Conservation (phyloP, 106 monocot genomes). For the Triglochin maritima region DNA sequence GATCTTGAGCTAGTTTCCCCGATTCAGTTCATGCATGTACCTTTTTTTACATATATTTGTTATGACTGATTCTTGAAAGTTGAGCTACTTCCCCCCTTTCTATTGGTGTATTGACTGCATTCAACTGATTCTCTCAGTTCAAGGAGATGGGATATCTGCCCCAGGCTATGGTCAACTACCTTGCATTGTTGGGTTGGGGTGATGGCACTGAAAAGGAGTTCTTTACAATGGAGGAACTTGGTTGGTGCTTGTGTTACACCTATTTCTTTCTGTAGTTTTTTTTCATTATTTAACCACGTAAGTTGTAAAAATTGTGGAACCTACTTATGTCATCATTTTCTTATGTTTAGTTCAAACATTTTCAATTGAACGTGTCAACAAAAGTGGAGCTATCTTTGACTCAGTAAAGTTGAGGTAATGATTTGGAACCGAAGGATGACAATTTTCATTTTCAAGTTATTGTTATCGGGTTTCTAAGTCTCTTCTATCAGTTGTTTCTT, state of each 20-base stretch:
- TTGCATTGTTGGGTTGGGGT: conserved; percentile 96
- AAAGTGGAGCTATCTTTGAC: conserved; percentile 97
- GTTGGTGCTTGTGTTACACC: conserved; percentile 28
- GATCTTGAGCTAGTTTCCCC: too few species aligned
- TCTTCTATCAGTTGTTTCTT: too few species aligned
- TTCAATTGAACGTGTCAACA: conserved; percentile 85
- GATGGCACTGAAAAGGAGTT: conserved; percentile 99
- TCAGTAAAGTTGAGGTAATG: conserved; percentile 77
- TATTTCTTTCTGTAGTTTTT: not conserved
- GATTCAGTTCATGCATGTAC: too few species aligned
- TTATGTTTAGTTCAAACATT: conserved; percentile 72
- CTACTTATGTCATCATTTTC: not conserved
- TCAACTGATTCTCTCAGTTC: conserved; percentile 32
- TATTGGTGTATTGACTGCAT: too few species aligned
- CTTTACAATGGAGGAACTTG: conserved; percentile 80
- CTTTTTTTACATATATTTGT: too few species aligned
- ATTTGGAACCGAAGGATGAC: not conserved
- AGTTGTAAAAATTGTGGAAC: not conserved
- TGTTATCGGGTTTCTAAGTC: too few species aligned
- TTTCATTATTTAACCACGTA: not conserved
- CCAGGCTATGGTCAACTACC: conserved; percentile 91
- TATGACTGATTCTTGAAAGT: too few species aligned
- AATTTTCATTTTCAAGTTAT: not conserved
- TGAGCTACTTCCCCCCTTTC: too few species aligned
- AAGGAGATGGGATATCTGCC: conserved; percentile 97